phyloP scores from a whole-genome alignment of 2,329 filamentous ascomycete genomes.

The Aspergillus oerlinghausenensis region DNA sequence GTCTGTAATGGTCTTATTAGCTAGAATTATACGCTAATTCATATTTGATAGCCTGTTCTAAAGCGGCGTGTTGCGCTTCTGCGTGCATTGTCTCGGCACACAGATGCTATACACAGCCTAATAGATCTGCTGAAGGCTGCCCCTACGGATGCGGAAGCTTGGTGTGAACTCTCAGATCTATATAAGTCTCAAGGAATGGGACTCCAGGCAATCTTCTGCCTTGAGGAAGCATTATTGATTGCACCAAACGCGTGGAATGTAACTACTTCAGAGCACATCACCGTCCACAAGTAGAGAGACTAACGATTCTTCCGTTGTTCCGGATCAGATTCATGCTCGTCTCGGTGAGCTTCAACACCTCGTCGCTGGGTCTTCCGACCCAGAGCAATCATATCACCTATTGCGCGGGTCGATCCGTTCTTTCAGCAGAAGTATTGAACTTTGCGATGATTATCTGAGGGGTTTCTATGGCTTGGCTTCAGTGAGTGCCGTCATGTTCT shows the following conservation, averaged over 20 bases:
- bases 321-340: slow-evolving; percentile 70
- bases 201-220: slow-evolving; percentile 76
- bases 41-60: slow-evolving; percentile 61
- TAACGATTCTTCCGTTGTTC: slow-evolving; percentile 4
- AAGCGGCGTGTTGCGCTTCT: slow-evolving; percentile 82
- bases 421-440: slow-evolving; percentile 85
- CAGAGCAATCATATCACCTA: slow-evolving; percentile 41
- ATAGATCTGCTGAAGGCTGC: slow-evolving; percentile 73
- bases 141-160: slow-evolving; percentile 87
- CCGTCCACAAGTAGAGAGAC: not conserved
- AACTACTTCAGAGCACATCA: slow-evolving; percentile 29
- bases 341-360: slow-evolving; percentile 80
- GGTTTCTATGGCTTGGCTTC: slow-evolving; percentile 89
- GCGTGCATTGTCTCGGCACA: slow-evolving; percentile 62
- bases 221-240: slow-evolving; percentile 85
- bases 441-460: slow-evolving; percentile 87
- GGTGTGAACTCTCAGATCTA: slow-evolving; percentile 85
- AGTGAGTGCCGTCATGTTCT: slow-evolving; percentile 43
- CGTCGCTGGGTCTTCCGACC: slow-evolving; percentile 42
- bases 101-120: slow-evolving; percentile 71
- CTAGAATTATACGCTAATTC: slow-evolving; percentile 25
- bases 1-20: slow-evolving; percentile 47
- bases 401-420: slow-evolving; percentile 72
- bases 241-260: slow-evolving; percentile 95
- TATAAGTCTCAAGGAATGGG: slow-evolving; percentile 77